A percentile compares a stretch with the other conserved stretches of the same genome.
These are phyloP conservation scores for Spiromastix sp. DNA, from an alignment of 2,329 filamentous ascomycete genomes.

Conservation along the genomic window DNA sequence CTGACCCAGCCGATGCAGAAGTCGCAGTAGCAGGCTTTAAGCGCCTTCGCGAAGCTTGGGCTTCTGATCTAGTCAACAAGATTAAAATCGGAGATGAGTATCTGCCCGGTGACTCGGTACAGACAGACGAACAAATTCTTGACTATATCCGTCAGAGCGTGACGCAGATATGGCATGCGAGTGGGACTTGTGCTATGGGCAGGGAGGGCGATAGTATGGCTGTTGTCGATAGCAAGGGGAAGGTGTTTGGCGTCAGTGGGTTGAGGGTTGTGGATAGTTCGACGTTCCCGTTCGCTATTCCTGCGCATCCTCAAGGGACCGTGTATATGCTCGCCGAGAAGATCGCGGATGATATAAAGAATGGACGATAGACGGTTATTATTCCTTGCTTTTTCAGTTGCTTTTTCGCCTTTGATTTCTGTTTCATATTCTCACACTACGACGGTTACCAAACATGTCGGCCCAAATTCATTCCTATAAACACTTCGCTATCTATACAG, in stretches of 20 bases:
- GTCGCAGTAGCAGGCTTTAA: slow-evolving; percentile 35
- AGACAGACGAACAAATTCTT: slow-evolving; percentile 36
- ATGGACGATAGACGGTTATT: neutral
- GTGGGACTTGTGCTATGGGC: slow-evolving; percentile 30
- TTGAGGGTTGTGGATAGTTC: slow-evolving; percentile 27
- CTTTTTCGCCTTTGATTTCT: neutral
- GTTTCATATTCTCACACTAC: neutral
- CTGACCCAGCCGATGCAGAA: slow-evolving; percentile 33
- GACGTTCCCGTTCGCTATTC: slow-evolving; percentile 24
- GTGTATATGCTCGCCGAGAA: slow-evolving; percentile 37
- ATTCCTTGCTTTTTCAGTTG: neutral
- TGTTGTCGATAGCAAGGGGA: slow-evolving; percentile 22
- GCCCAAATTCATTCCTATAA: no score
- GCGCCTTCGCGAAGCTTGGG: slow-evolving; percentile 31
- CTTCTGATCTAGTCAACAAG: slow-evolving; percentile 17
- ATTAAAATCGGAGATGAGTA: slow-evolving; percentile 27
- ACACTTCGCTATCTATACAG: no score
- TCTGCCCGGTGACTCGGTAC: slow-evolving; percentile 27
- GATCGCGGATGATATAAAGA: slow-evolving; percentile 25
- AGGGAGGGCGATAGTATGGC: slow-evolving; percentile 17
- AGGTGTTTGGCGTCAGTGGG: slow-evolving; percentile 20
- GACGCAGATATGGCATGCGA: slow-evolving; percentile 26
- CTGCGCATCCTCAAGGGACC: slow-evolving; percentile 33
- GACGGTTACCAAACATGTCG: no score
- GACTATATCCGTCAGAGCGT: slow-evolving; percentile 20